Evolutionary conservation across 305 asterid genomes (phyloP), one percentile per base, ranked within the genome.

Genomic region (Fraxinus angustifolia): DNA sequence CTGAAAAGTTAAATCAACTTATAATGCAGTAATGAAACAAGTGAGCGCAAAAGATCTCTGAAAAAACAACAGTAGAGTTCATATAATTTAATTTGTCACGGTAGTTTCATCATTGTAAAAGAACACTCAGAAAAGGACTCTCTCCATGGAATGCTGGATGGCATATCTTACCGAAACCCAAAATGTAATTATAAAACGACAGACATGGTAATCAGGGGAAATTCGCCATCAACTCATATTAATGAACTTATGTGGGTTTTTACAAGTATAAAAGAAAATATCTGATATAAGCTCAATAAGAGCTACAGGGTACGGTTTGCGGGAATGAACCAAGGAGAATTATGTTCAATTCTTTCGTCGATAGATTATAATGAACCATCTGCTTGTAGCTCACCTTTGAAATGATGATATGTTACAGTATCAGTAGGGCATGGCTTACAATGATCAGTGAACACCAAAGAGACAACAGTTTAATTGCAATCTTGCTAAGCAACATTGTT

Each of bases 1-100:
- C 98, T 93, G 90, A 76, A 42, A 81, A 85, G 75, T 62, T 68
- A 36, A 82, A 78, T 31, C 71, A 85, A 16, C 75, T 56, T 73
- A 80, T 56, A 77, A 79, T 81, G 79, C 4, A 33, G 82, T 78
- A 53, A 84, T 11, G 73, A 60, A 56, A 48, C 56, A 68, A 79
- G 33, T 8, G 23, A 70, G 75, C 14, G 6, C 33, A 70, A 65
- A 65, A 70, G 45, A 70, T 14, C 21, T 70, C 26, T 70, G 73
- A 3, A 33, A 5, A 70, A 70, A 33, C 26, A 70, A 5, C 12
- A 33, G 26, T 33, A 70, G 23, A 33, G 26, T 70, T 70, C 26
- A 70, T 33, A 70, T 33, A 70, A 31, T 33, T 70, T 33, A n/a
- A 70, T 16, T 70, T 67, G 33, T 67, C n/a, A 30, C 19, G 5